These are phyloP conservation scores for Paecilomyces sp. DNA, from an alignment of 2,329 filamentous ascomycete genomes.

Conservation along the genomic window DNA sequence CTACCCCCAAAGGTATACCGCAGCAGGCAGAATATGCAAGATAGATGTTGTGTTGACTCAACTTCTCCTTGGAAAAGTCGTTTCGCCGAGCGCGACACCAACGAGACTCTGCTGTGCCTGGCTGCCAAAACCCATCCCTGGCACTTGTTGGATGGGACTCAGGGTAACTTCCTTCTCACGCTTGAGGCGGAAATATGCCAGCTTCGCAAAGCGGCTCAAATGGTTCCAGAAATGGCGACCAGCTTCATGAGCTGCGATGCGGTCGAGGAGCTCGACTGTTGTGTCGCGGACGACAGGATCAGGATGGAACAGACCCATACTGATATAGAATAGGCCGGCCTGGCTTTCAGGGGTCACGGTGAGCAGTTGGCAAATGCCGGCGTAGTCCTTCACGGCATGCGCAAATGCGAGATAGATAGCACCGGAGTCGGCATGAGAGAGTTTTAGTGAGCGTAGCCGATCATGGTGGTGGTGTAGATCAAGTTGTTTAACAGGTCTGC, in stretches of 20 bases:
- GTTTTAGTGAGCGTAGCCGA: slow-evolving; percentile 72
- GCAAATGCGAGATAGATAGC: slow-evolving; percentile 80
- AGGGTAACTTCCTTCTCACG: slow-evolving; percentile 46
- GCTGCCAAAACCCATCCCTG: slow-evolving; percentile 10
- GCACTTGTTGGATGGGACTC: slow-evolving; percentile 14
- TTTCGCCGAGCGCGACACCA: slow-evolving; percentile 27
- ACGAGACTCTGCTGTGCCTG: slow-evolving; percentile 27
- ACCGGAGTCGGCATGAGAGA: slow-evolving; percentile 67
- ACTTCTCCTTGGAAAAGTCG: slow-evolving; percentile 13
- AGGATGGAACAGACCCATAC: slow-evolving; percentile 86
- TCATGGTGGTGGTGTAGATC: slow-evolving; percentile 92
- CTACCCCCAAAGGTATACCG: not conserved
- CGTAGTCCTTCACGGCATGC: slow-evolving; percentile 68
- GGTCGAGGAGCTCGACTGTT: slow-evolving; percentile 72
- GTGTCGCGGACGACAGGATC: slow-evolving; percentile 69
- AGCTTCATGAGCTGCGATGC: slow-evolving; percentile 78
- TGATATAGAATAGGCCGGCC: slow-evolving; percentile 83
- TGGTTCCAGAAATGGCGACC: slow-evolving; percentile 88
- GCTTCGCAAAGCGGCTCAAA: slow-evolving; percentile 78
- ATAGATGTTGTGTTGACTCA: slow-evolving; percentile 4
- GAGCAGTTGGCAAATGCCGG: slow-evolving; percentile 77
- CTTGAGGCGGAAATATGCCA: slow-evolving; percentile 74
- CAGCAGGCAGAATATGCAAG: not conserved
- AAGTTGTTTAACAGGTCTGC: slow-evolving; percentile 32
- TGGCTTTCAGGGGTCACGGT: slow-evolving; percentile 78